Base-by-base conservation (phyloP, 257 asterid genomes). In the Perilla frutescens region DNA sequence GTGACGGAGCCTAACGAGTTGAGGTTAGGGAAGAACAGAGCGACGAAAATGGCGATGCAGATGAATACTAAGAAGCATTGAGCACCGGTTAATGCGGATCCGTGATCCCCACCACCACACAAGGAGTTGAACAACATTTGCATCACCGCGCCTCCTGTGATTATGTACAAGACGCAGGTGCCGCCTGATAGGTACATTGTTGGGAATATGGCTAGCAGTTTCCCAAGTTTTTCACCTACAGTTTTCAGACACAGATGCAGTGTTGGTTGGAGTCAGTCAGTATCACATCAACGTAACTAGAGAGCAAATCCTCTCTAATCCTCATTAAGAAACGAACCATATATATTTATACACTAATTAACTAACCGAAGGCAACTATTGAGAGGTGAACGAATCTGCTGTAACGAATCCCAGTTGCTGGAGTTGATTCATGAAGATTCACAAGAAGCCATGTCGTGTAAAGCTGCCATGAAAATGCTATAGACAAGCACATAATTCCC, bases 141-240 rank as follows among this genome's bases (percentile, higher is more conserved):
- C 79, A 90, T 54, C 53, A 76, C 76, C 34, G 72, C 63, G 10
- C 92, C 96, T 32, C 94, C 96, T 0, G 70, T 78, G 41, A 88
- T 92, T 32, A 85, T 85, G 81, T 72, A 80, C 66, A 86, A 0
- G 0, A 77, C 79, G 15, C 96, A 92, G 0, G 96, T 62, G 4
- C 94, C 96, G 3, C 89, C 87, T 2, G 96, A 82, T 1, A 92
- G 81, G 80, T 90, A 90, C 87, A 88, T 62, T 5, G 82, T 80
- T 5, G 98, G 97, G 78, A 90, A 90, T 2, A 88, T 60, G 8
- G 88, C 89, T 0, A 85, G 63, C 69, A 84, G 31, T 49, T 88
- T 92, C n/a, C 94, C 98, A 70, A 82, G 36, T 44, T 74, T 88
- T 63, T 74, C 81, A 62, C 97, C 96, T 91, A 69, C 36, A 39